Evolutionary conservation across 208 protist species (phyloP), one percentile per base, ranked within the genome.

Genomic region (Strigomonas oncopelti): DNA sequence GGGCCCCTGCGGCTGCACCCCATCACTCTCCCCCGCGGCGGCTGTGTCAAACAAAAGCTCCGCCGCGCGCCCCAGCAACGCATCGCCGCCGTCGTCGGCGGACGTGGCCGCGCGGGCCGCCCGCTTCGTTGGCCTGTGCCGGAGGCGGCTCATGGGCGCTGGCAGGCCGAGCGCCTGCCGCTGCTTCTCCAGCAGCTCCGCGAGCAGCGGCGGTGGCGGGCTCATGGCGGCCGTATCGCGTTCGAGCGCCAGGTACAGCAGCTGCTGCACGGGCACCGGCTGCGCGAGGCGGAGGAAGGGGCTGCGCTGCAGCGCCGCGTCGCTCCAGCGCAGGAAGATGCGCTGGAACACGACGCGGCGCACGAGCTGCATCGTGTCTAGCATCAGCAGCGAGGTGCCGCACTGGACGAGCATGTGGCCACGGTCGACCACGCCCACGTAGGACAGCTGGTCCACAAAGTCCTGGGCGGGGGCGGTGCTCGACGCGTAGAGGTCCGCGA

Each of bases 241-340:
- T n/a, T 72, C 66, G 36, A 89, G 28, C n/a, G 85, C 79, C 53
- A 82, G 69, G 22, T 65, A 61, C 2, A 94, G 57, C 53, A 92
- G 67, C 60, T 85, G 72, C 18, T 69, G 31, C 34, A 94, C 29
- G 1, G 56, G 67, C 36, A 80, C 56, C 31, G 85, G 82, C 0
- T 69, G 59, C 16, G 67, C 60, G 34, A 91, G 75, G 28, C 67
- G 52, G 14, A 94, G 42, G 20, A 75, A 58, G 0, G 85, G 70
- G 24, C 75, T 67, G 28, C 75, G 62, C 1, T 78, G 79, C 24
- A 90, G 66, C 5, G 77, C 71, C 0, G 84, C 74, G 38, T 82
- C 71, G 0, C 68, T 72, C 87, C 88, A 96, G 55, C 81, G 85
- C 48, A 90, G 66, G 61, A 96, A 92, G 55, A 94, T 81, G 57